Percentiles rank a stretch among this genome's conserved stretches.
These are phyloP conservation scores for Candida lessepsii DNA, from an alignment of 805 yeast genomes.

Conservation along the genomic window DNA sequence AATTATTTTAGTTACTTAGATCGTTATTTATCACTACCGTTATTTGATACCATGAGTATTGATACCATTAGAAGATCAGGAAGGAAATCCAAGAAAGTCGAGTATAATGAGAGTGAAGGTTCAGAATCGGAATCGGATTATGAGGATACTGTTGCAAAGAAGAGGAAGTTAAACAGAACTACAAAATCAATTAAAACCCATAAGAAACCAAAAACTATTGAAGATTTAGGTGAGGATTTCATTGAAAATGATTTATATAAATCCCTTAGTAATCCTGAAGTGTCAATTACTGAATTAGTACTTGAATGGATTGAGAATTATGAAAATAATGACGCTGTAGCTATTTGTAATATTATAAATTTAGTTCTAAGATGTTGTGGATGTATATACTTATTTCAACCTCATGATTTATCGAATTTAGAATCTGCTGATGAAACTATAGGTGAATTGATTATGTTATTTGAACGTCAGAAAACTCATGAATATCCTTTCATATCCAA, in stretches of 20 bases:
- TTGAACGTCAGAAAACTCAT: conserved; percentile 58
- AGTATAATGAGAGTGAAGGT: conserved; percentile 1
- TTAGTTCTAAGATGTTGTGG: conserved; percentile 71
- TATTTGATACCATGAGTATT: too few species aligned
- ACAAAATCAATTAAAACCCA: neutral
- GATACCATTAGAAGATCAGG: conserved; percentile 3
- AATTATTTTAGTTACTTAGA: neutral
- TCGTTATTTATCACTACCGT: too few species aligned
- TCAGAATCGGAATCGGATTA: conserved; percentile 4
- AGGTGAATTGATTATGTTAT: conserved; percentile 64
- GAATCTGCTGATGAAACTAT: conserved; percentile 74
- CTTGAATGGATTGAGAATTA: conserved; percentile 39
- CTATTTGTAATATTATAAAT: conserved; percentile 61
- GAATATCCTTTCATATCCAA: conserved; percentile 67
- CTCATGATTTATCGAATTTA: conserved; percentile 70
- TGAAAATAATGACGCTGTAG: conserved; percentile 20
- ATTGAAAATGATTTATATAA: conserved; percentile 31
- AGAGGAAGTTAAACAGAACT: neutral
- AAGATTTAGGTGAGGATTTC: conserved; percentile 18
- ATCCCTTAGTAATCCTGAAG: conserved; percentile 31
- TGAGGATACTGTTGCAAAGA: conserved; percentile 1
- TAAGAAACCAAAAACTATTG: conserved; percentile 5
- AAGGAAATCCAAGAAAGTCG: conserved; percentile 3
- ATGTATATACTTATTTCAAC: conserved; percentile 60
- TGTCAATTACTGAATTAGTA: conserved; percentile 32